phyloP scores from a whole-genome alignment of 441 rosid genomes.

The Corymbia calophylla region DNA sequence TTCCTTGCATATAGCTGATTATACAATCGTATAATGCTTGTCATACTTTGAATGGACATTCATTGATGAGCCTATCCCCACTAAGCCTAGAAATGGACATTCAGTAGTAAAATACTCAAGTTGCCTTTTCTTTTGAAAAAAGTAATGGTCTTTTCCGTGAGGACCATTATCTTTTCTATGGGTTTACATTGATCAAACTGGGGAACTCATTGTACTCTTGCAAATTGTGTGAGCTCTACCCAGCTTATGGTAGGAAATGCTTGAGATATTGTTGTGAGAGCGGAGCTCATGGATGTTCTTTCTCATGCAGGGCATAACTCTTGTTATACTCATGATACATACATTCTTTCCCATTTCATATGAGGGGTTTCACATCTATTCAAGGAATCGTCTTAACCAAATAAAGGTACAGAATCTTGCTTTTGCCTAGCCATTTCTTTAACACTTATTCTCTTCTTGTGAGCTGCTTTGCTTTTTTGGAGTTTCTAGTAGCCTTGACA shows the following conservation, averaged over 20 bases:
- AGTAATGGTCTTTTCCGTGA: background rate
- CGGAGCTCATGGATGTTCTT: constrained; percentile 1
- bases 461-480: background rate
- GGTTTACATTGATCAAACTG: background rate
- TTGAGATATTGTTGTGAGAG: background rate
- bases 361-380: constrained; percentile 69
- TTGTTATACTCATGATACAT: constrained; percentile 48
- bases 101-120: background rate
- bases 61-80: background rate
- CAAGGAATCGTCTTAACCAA: constrained; percentile 49
- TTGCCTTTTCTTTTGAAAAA: background rate
- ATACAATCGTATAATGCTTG: background rate
- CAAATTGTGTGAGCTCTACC: background rate
- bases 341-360: constrained; percentile 68
- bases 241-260: background rate
- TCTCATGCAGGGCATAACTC: constrained; percentile 58
- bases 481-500: background rate
- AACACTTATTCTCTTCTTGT: background rate
- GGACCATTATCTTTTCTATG: background rate
- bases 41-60: background rate
- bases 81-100: background rate
- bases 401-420: constrained; percentile 46
- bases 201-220: background rate
- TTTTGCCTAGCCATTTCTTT: background rate
- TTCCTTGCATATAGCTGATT: background rate